Evolutionary conservation across 306 rosid species (phyloP), one percentile per base, ranked within the genome.

Genomic region (Sindora glabra): DNA sequence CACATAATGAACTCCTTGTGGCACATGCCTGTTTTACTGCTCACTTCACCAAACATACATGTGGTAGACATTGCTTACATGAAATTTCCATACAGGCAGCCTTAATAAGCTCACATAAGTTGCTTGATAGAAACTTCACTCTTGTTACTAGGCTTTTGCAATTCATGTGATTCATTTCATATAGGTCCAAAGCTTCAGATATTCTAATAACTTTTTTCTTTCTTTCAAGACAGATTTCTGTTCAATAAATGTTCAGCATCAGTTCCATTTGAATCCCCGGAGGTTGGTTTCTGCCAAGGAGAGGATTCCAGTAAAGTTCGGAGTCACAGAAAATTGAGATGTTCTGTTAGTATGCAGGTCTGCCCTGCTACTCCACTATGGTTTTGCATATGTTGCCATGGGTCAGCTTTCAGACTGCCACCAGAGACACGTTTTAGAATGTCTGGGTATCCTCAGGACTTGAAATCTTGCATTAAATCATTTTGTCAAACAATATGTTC

Each of bases 351-450:
- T 49, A 92, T 92, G 98, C 85, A 86, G 78, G 67, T 83, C 74
- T 92, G 98, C 70, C 94, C 95, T 18, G 45, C 40, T 17, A 76
- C 72, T 60, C 89, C 98, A 13, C 46, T 75, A 40, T 92, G 98
- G 98, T 81, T 81, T 61, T 92, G 98, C 60, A 61, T 59, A n/a
- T 88, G 95, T 74, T 92, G 98, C 73, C 76, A 49, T 58, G 83
- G 96, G 77, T 68, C 45, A 56, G 83, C 69, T 47, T 84, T 64
- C 68, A 83, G 79, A 59, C 59, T 78, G 72, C 55, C 98, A 1
- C 96, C 95, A 2, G 85, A 72, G 48, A 54, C 82, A 24, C 83
- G 81, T 46, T 92, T 92, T 62, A 59, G 70, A 57, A 74, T 80
- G 81, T 58, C 82, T 19, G 64, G 76, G 7, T 80, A 11, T 58